phyloP scores from a whole-genome alignment of 345 rosid genomes.

The Microcos paniculata region DNA sequence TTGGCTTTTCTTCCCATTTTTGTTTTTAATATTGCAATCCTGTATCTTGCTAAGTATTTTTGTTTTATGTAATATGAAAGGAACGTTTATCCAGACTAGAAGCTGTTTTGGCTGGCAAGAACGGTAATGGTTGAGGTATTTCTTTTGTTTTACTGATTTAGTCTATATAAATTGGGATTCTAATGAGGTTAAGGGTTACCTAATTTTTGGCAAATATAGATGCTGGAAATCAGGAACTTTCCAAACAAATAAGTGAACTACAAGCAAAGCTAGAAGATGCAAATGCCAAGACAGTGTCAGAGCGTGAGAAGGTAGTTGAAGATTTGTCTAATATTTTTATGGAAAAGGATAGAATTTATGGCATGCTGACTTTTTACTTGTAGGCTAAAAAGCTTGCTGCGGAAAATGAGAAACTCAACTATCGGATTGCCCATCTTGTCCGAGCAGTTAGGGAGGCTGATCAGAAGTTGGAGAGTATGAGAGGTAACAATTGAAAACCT shows the following conservation, averaged over 20 bases:
- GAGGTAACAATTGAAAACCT: background rate
- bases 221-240: conserved; percentile 10
- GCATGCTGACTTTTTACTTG: background rate
- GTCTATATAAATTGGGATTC: background rate
- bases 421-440: conserved; percentile 18
- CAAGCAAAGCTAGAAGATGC: conserved; percentile 11
- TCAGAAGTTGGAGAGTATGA: conserved; percentile 12
- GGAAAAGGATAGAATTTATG: background rate
- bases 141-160: background rate
- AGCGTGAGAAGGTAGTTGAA: background rate
- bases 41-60: background rate
- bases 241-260: conserved; percentile 4
- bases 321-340: background rate
- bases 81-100: conserved; percentile 14
- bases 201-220: background rate
- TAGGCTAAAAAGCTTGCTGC: conserved; percentile 12
- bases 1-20: too few species aligned
- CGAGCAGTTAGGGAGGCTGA: conserved; percentile 17
- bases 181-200: background rate
- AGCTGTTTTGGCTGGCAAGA: background rate
- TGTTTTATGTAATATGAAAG: background rate
- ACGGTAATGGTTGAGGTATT: conserved; percentile 4
- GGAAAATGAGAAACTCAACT: conserved; percentile 22
- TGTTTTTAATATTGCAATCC: background rate
- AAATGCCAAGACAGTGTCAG: background rate